Conservation (phyloP, 495 filamentous ascomycete species). For the Penicillium steckii region DNA sequence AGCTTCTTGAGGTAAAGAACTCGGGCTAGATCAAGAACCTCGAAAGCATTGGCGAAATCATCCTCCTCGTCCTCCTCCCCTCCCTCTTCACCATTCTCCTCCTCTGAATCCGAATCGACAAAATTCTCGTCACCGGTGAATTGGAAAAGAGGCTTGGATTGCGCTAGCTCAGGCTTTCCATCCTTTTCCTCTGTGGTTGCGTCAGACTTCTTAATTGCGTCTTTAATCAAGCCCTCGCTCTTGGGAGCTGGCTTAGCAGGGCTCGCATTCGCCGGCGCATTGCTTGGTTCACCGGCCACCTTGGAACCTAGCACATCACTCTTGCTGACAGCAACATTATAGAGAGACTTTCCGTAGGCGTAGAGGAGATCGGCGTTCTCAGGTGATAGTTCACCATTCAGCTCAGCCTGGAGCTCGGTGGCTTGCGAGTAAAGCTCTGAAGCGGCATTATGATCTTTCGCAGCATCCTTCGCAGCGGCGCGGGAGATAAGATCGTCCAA, state of each 20-base stretch:
- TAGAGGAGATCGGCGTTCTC: conserved; percentile 92
- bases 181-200: conserved; percentile 37
- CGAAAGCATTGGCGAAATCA: conserved; percentile 85
- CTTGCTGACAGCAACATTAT: conserved; percentile 88
- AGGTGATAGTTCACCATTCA: conserved; percentile 87
- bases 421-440: conserved; percentile 86
- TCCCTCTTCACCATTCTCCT: conserved; percentile 40
- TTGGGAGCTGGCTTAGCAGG: conserved; percentile 16
- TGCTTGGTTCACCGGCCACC: conserved; percentile 58
- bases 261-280: conserved; percentile 24
- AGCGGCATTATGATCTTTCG: conserved; percentile 81
- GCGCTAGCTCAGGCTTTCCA: conserved; percentile 33
- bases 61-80: conserved; percentile 78
- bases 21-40: conserved; percentile 87
- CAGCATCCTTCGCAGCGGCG: conserved; percentile 70
- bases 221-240: conserved; percentile 26
- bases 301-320: conserved; percentile 90
- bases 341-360: conserved; percentile 87
- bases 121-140: conserved; percentile 95
- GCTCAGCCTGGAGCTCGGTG: conserved; percentile 81
- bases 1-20: conserved; percentile 68
- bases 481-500: conserved; percentile 50
- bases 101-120: conserved; percentile 72
- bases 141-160: conserved; percentile 77
- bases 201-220: conserved; percentile 24